phyloP scores from a whole-genome alignment of 2,329 filamentous ascomycete species.

The Monilinia vaccinii-corymbosi region DNA sequence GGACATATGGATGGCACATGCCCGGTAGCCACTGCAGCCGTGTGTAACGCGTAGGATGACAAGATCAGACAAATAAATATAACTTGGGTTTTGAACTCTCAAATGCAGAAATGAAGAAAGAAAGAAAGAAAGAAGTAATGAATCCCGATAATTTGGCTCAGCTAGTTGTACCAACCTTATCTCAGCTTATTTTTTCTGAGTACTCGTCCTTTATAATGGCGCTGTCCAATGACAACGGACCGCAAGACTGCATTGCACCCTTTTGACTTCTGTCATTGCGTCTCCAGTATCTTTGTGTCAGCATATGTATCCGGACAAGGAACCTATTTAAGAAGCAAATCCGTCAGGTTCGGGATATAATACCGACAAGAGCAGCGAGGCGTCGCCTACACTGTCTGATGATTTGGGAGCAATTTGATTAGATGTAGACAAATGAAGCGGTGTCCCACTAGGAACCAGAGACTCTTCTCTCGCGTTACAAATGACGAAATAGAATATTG shows the following conservation, averaged over 20 bases:
- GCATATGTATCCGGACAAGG: neutral
- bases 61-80: neutral
- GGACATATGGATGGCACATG: constrained; percentile 52
- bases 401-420: neutral
- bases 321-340: neutral
- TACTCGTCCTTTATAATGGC: neutral
- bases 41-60: constrained; percentile 6
- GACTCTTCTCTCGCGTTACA: neutral
- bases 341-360: neutral
- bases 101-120: neutral
- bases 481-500: neutral
- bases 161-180: neutral
- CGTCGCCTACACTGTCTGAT: constrained; percentile 5
- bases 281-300: neutral
- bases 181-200: neutral
- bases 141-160: too few relatives aligned
- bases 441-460: neutral
- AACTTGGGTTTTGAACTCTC: neutral
- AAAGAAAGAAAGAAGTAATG: too few relatives aligned
- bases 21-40: constrained; percentile 9
- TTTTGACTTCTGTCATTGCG: constrained; percentile 1
- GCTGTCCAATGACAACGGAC: constrained; percentile 1
- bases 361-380: constrained; percentile 5
- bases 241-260: constrained; percentile 5
- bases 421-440: neutral